Percentiles rank a stretch among this genome's conserved stretches.
Conservation (phyloP, 2,329 filamentous ascomycete genomes). For the Shiraia bambusicola region DNA sequence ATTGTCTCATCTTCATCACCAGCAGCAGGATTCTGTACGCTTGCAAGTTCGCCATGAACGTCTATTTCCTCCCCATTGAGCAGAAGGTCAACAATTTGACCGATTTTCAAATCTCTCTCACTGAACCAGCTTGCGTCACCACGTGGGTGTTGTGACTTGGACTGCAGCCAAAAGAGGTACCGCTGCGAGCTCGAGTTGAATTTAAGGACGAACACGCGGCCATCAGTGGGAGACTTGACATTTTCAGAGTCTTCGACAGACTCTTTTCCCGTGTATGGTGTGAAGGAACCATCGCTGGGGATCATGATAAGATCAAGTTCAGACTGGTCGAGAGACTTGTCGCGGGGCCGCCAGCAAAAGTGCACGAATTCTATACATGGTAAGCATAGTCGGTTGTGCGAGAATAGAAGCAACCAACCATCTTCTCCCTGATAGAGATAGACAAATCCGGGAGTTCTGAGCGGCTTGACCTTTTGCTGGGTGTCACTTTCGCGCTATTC, state of each 20-base stretch:
- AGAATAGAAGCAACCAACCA: conserved; percentile 54
- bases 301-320: conserved; percentile 93
- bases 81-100: conserved; percentile 79
- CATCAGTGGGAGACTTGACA: conserved; percentile 69
- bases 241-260: conserved; percentile 56
- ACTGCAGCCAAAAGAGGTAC: conserved; percentile 95
- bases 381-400: conserved; percentile 12
- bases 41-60: conserved; percentile 67
- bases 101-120: conserved; percentile 80
- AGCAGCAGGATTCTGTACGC: conserved; percentile 56
- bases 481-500: conserved; percentile 25
- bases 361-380: conserved; percentile 72
- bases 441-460: conserved; percentile 76
- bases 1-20: conserved; percentile 68
- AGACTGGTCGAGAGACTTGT: conserved; percentile 67
- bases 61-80: conserved; percentile 89
- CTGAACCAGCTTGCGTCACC: conserved; percentile 78
- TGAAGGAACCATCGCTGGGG: conserved; percentile 82
- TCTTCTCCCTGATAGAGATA: conserved; percentile 86
- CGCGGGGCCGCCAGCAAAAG: conserved; percentile 93
- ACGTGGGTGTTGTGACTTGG: conserved; percentile 73
- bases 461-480: conserved; percentile 66
- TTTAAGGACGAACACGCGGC: conserved; percentile 89
- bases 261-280: conserved; percentile 66
- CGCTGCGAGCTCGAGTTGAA: conserved; percentile 90